Conservation (phyloP, 257 asterid genomes). For the Capsicum chinense region DNA sequence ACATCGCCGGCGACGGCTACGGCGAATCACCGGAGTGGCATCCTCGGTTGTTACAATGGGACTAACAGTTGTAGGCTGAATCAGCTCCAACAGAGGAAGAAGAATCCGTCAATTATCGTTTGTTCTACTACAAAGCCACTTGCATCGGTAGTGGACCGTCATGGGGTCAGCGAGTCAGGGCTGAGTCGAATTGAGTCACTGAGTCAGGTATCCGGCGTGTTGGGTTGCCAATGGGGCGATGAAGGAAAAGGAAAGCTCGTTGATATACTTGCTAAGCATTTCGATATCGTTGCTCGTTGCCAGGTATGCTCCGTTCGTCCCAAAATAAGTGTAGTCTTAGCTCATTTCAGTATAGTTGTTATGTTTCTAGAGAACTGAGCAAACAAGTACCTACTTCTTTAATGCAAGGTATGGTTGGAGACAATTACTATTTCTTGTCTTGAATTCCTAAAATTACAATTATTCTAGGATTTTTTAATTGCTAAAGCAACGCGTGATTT, state of each 20-base stretch:
- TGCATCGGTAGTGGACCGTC: slow-evolving; percentile 26
- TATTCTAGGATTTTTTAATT: too few species aligned
- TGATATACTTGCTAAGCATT: slow-evolving; percentile 79
- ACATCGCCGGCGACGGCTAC: not conserved
- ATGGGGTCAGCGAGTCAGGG: slow-evolving; percentile 38
- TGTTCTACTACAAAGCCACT: slow-evolving; percentile 10
- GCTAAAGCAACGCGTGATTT: too few species aligned
- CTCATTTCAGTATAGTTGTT: too few species aligned
- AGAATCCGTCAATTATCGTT: not conserved
- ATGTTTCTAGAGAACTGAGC: too few species aligned
- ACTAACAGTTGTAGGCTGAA: not conserved
- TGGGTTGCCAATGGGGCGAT: slow-evolving; percentile 98
- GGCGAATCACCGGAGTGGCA: not conserved
- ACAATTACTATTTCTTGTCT: too few species aligned
- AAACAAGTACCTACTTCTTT: too few species aligned
- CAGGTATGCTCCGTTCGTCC: slow-evolving; percentile 53
- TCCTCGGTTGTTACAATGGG: not conserved
- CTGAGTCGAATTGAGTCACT: slow-evolving; percentile 64
- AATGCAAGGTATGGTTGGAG: too few species aligned
- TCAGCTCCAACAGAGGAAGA: not conserved
- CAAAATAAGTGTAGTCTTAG: too few species aligned
- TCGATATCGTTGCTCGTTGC: slow-evolving; percentile 92
- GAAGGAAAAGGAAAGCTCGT: slow-evolving; percentile 97
- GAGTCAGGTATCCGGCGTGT: slow-evolving; percentile 90
- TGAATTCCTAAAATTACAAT: too few species aligned